Evolutionary conservation across 805 yeast genomes (phyloP), one percentile per base, ranked within the genome.

Genomic region (Candida hispaniensis): DNA sequence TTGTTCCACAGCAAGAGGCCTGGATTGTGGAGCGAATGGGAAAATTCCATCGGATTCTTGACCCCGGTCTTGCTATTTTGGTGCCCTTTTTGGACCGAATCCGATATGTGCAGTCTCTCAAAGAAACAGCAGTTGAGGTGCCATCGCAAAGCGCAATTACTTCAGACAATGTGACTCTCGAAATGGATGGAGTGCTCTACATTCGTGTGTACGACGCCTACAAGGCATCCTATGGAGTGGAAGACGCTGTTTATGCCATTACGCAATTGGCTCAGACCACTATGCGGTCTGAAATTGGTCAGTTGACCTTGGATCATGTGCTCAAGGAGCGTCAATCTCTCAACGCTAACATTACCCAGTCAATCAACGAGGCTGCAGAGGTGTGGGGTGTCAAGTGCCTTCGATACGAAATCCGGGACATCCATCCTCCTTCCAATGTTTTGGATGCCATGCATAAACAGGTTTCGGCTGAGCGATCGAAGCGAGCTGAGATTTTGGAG

Each of bases 21-120:
- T 81, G 91, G 85, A 72, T 81, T 12, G 93, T 81, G 12, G 94
- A 81, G 56, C 64, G 94, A 43, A 81, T 81, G 94, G 94, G 94
- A 18, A 78, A 77, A 52, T 81, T 79, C 61, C 67, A 34, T 45
- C 51, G 72, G 34, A 68, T 73, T 14, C 63, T 82, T 41, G 67
- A 72, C 23, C 93, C 93, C 0, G 94, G 94, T 9, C 60, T 80
- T 21, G 83, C 91, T 2, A 54, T 81, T 17, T 58, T 81, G 46
- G 41, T 79, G 7, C 94, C 94, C 4, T 55, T 81, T 39, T 44
- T 82, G 18, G 94, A 81, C 55, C 71, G 69, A 47, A 77, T 81
- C 49, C 73, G 77, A 34, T 82, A 81, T 48, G 93, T 82, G 22
- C 86, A 81, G 58, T 73, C 82, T 3, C 59, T 81, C 41, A 82